Conservation (phyloP, 2,329 filamentous ascomycete genomes). For the Neopestalotiopsis sp. region DNA sequence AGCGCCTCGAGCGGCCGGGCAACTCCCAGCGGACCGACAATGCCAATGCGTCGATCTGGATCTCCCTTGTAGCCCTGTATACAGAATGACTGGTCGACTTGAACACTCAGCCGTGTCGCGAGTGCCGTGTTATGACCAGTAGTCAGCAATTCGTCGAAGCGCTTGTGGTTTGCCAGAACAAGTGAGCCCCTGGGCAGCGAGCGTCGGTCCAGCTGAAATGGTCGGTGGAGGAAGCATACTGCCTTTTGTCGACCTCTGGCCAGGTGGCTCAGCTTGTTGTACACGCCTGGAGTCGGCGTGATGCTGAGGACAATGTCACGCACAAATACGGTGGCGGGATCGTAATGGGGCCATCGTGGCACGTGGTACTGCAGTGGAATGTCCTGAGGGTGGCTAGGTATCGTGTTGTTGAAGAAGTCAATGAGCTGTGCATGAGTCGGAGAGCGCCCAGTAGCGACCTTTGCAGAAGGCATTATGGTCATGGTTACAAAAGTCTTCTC, state of each 20-base stretch:
- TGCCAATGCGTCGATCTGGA: conserved; percentile 24
- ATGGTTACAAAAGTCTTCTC: neutral
- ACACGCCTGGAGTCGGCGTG: conserved; percentile 27
- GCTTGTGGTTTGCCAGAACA: conserved; percentile 25
- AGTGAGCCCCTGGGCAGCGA: conserved; percentile 22
- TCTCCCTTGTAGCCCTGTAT: conserved; percentile 27
- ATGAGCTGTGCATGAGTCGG: conserved; percentile 9
- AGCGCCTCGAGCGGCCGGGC: neutral
- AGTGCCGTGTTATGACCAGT: conserved; percentile 25
- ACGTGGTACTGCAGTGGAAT: conserved; percentile 21
- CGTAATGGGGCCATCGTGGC: conserved; percentile 19
- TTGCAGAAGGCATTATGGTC: neutral
- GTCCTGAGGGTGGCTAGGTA: conserved; percentile 16
- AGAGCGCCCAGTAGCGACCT: neutral
- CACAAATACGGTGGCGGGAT: conserved; percentile 3
- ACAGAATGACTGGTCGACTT: neutral
- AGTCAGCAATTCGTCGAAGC: conserved; percentile 27
- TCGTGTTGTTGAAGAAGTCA: conserved; percentile 10
- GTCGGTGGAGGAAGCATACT: conserved; percentile 25
- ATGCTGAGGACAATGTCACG: conserved; percentile 24
- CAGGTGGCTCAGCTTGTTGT: conserved; percentile 16
- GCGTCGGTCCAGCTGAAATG: conserved; percentile 24
- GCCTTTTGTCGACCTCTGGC: conserved; percentile 13
- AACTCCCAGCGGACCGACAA: conserved; percentile 21
- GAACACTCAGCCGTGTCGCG: conserved; percentile 20